Evolutionary conservation across 1,284 basidiomycete genomes (phyloP).

Genomic region (Xanthoconium separans): DNA sequence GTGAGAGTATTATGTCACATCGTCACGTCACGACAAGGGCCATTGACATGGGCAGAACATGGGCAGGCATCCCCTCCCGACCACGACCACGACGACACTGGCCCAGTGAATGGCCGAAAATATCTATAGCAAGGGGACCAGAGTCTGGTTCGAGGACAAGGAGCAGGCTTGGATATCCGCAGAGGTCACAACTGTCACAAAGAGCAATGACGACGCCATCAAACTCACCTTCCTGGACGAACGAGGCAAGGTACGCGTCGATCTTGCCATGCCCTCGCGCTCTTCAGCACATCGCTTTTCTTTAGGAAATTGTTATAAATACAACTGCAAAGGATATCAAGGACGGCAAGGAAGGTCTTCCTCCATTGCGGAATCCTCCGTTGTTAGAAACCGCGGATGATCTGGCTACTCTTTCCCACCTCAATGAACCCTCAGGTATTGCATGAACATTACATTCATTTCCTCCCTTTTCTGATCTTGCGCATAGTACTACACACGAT

Average conservation of each 20-base stretch:
- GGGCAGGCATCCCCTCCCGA: constrained; percentile 6
- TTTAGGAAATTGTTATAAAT: constrained; percentile 72
- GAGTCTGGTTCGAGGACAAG: constrained; percentile 90
- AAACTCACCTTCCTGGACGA: constrained; percentile 82
- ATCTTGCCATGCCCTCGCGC: constrained; percentile 8
- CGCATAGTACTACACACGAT: constrained; percentile 91
- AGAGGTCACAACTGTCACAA: constrained; percentile 69
- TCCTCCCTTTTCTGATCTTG: background rate
- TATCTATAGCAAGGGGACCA: constrained; percentile 81
- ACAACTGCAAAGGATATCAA: constrained; percentile 80
- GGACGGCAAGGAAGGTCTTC: constrained; percentile 73
- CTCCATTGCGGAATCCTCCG: constrained; percentile 95
- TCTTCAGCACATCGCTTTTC: constrained; percentile 14
- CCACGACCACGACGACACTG: constrained; percentile 21
- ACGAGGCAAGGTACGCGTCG: constrained; percentile 71
- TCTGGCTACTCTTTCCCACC: constrained; percentile 94
- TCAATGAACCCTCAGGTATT: constrained; percentile 96
- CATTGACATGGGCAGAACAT: background rate
- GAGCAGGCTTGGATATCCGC: constrained; percentile 91
- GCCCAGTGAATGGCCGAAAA: constrained; percentile 70
- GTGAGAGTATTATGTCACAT: constrained; percentile 22
- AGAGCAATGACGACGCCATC: constrained; percentile 64
- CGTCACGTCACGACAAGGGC: constrained; percentile 25
- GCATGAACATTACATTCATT: constrained; percentile 1
- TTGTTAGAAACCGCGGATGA: constrained; percentile 97